Evolutionary conservation across 2,329 filamentous ascomycete species (phyloP), one percentile per base, ranked within the genome.

Genomic region (Dendrostoma leiphaemia): DNA sequence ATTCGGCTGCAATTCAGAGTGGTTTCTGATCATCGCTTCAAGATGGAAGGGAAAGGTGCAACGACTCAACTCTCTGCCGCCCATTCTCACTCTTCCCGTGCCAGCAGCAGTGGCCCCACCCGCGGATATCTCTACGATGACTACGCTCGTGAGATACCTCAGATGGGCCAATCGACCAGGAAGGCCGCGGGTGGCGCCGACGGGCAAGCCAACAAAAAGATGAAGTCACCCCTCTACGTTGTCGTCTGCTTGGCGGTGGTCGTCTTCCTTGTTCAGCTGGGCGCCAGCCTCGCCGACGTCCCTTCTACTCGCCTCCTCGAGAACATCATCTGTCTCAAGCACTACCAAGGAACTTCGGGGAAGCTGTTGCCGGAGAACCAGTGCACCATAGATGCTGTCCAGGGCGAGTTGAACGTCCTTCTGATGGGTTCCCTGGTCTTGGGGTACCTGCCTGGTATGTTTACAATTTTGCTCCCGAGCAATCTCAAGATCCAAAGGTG

Each of bases 181-280:
- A 23, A 21, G 37, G 34, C 34, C 34, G 4, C 34, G n/a, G 6
- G 34, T 6, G 15, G 7, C 44, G 9, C 17, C 3, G 29, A 32
- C 7, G 12, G 10, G 28, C 29, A 28, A 9, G 12, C n/a, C 13
- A 4, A 9, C 13, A 24, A 12, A n/a, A 48, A 31, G 43, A 19
- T 15, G 7, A 12, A 34, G 8, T 53, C 53, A 1, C 44, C 49
- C 3, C 19, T n/a, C 17, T 49, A 32, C 17, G 10, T 45, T 8
- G 49, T 48, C 15, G n/a, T 43, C 15, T 40, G 26, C 6, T 44
- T 56, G 8, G 38, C 49, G 8, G 2, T 44, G 12, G 12, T 56
- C 38, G 49, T 53, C 21, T 56, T 56, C 21, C 13, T 56, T 12
- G 19, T 44, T 8, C 49, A 56, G 10, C 29, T 56, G 37, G 44